These are phyloP conservation scores for Leptoxyphium fumago DNA, from an alignment of 2,329 filamentous ascomycete species.

Conservation along the genomic window DNA sequence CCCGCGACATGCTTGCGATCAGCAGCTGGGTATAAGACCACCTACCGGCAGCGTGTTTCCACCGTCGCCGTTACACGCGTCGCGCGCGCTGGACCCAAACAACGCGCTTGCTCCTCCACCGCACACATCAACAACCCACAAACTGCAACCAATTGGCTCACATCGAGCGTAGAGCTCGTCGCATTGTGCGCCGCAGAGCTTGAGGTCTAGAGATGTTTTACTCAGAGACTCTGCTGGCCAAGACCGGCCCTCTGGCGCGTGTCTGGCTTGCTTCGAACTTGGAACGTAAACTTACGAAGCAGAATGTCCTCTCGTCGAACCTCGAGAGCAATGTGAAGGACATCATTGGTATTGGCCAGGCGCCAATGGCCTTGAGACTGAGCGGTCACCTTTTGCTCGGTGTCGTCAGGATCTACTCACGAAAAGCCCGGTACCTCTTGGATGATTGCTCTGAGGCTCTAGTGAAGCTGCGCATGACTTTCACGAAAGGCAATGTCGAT, in stretches of 20 bases:
- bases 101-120: neutral
- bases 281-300: constrained; percentile 96
- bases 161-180: too few relatives aligned
- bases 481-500: constrained; percentile 92
- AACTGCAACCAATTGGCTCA: too few relatives aligned
- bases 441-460: constrained; percentile 97
- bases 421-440: constrained; percentile 88
- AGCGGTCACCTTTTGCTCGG: constrained; percentile 89
- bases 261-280: constrained; percentile 98
- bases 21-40: too few relatives aligned
- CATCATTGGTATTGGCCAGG: constrained; percentile 85
- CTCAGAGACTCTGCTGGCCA: constrained; percentile 85
- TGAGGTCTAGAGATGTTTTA: constrained; percentile 62
- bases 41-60: too few relatives aligned
- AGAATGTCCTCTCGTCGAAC: constrained; percentile 86
- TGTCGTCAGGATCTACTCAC: constrained; percentile 93
- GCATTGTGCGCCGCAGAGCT: too few relatives aligned
- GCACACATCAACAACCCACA: too few relatives aligned
- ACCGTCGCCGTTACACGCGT: neutral
- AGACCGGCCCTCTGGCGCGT: constrained; percentile 90
- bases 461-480: constrained; percentile 98
- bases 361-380: constrained; percentile 83
- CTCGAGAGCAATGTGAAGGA: constrained; percentile 88
- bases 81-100: neutral
- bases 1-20: too few relatives aligned